Base-by-base conservation (phyloP, 1,284 basidiomycete genomes). In the Megacollybia platyphylla region DNA sequence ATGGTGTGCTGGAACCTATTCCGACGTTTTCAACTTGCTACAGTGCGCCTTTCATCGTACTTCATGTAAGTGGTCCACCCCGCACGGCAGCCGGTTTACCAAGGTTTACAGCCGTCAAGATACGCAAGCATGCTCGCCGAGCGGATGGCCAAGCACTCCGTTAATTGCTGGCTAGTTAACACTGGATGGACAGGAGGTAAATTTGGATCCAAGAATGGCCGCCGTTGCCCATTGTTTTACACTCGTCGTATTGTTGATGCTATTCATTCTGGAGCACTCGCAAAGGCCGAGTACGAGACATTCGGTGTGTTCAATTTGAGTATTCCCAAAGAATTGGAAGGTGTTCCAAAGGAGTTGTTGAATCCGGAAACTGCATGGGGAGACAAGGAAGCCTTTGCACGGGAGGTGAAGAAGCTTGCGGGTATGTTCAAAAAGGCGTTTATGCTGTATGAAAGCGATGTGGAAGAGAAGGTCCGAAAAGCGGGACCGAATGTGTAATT, bases 11-110 rank as follows among this genome's bases (percentile, higher is more conserved):
- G 44, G 94, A 97, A 67, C 96, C 94, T 45, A 93, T 94, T 52
- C 96, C 96, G 17, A 98, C 96, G 40, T 99, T 99, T 80, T 97
- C 92, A 24, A 97, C 94, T 30, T 97, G 93, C 67, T 97, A 97
- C 76, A 90, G 88, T 54, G 94, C 96, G 48, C 94, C 96, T 27
- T 99, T 98, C 78, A 96, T 99, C 59, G 87, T 97, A 51, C 87
- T 97, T 47, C 93, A 96, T 68, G 79, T 81, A 57, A 32, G 76
- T 63, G 7, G 17, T 7, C 37, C 26, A 20, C 35, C 29, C 29
- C 9, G 36, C 41, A 41, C 13, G 31, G 50, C 17, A 30, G 36
- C 30, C 43, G 39, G 39, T 15, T 8, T 36, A 40, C 15, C 36
- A 31, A 57, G 73, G 20, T 49, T 62, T 73, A 24, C 68, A 93